phyloP scores from a whole-genome alignment of 169 alveolate genomes.

The Perkinsus olseni region DNA sequence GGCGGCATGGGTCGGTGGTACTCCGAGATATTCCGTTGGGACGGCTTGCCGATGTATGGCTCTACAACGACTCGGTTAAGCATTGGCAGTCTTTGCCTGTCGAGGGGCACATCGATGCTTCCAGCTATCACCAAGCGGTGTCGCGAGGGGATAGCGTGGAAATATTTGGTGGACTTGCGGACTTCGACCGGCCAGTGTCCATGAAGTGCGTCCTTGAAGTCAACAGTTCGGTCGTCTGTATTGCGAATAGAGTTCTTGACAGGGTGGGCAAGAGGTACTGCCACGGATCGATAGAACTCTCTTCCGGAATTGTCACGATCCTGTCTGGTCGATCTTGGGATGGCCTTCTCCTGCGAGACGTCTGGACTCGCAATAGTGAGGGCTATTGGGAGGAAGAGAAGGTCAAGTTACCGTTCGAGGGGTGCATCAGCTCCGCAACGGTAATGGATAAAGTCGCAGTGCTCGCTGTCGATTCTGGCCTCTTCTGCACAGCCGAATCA shows the following conservation, averaged over 20 bases:
- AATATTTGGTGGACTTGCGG: background rate
- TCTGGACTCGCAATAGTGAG: background rate
- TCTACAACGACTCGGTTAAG: background rate
- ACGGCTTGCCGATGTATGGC: background rate
- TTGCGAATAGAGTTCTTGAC: background rate
- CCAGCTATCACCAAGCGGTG: background rate
- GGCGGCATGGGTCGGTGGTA: background rate
- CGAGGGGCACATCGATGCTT: background rate
- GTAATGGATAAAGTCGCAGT: background rate
- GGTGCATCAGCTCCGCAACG: background rate
- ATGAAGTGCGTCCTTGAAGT: background rate
- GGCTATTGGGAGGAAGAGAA: background rate
- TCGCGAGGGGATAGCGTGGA: background rate
- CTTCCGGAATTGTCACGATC: background rate
- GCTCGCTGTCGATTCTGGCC: background rate
- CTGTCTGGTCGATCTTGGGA: background rate
- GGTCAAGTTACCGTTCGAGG: background rate
- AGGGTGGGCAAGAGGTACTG: background rate
- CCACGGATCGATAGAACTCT: background rate
- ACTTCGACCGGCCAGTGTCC: background rate
- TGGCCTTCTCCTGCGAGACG: background rate
- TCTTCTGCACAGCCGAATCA: background rate
- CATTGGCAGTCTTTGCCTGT: background rate
- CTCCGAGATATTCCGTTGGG: background rate
- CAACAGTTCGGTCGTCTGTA: background rate